Conservation (phyloP, 257 asterid genomes). For the Penstemon newberryi region DNA sequence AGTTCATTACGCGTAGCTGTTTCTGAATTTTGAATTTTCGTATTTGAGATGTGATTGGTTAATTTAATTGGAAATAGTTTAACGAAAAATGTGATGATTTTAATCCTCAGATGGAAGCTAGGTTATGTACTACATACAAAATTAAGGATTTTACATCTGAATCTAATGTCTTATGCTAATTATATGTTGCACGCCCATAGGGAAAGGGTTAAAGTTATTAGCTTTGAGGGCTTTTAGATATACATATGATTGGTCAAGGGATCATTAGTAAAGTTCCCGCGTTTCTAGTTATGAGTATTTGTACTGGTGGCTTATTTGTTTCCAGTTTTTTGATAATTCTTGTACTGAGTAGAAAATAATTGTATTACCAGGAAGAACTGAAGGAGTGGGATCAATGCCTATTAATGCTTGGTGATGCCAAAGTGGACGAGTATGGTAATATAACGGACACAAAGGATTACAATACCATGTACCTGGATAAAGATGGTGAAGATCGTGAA, state of each 20-base stretch:
- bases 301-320: too few relatives aligned
- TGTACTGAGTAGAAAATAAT: not conserved
- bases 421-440: constrained; percentile 92
- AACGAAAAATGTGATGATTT: not conserved
- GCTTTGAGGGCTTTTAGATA: too few relatives aligned
- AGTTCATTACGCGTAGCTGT: not conserved
- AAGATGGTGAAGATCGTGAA: constrained; percentile 97
- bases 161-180: too few relatives aligned
- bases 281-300: too few relatives aligned
- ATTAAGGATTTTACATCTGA: too few relatives aligned
- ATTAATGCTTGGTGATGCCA: constrained; percentile 92
- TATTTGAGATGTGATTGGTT: constrained; percentile 8
- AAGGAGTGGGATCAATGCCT: constrained; percentile 99
- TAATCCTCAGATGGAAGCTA: not conserved
- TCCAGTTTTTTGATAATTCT: too few relatives aligned
- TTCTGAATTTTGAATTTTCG: constrained; percentile 8
- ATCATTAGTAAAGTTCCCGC: not conserved
- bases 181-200: too few relatives aligned
- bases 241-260: not conserved
- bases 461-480: constrained; percentile 77
- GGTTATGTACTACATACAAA: too few relatives aligned
- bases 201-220: too few relatives aligned
- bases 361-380: constrained; percentile 40
- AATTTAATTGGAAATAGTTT: not conserved
- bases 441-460: constrained; percentile 75